phyloP scores from a whole-genome alignment of 2,329 filamentous ascomycete genomes.

The Macroventuria anomochaeta region DNA sequence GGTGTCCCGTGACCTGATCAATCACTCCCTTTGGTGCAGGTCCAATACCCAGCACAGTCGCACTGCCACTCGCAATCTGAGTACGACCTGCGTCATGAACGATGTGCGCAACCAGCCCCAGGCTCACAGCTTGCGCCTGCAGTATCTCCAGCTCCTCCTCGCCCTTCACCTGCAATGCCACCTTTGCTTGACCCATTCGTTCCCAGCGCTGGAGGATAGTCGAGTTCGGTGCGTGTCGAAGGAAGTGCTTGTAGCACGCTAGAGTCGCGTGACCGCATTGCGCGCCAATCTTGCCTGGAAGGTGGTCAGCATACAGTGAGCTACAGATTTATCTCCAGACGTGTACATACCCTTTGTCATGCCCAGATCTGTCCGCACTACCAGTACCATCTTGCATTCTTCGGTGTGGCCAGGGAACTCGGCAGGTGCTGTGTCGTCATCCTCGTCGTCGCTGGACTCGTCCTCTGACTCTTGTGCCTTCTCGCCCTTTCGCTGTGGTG shows the following conservation, averaged over 20 bases:
- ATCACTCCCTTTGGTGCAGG: constrained; percentile 83
- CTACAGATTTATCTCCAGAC: not conserved
- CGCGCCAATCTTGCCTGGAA: constrained; percentile 89
- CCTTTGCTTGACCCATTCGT: constrained; percentile 83
- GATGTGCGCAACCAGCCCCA: constrained; percentile 86
- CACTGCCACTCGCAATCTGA: constrained; percentile 91
- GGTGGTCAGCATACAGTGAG: not conserved
- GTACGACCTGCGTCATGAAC: constrained; percentile 96
- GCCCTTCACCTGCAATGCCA: constrained; percentile 86
- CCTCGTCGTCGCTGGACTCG: constrained; percentile 36
- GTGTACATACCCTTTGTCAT: constrained; percentile 86
- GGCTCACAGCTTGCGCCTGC: constrained; percentile 78
- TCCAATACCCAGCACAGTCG: constrained; percentile 82
- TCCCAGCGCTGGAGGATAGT: constrained; percentile 85
- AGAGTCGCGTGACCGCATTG: constrained; percentile 96
- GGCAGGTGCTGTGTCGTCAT: constrained; percentile 44
- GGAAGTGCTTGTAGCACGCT: constrained; percentile 90
- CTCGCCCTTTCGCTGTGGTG: constrained; percentile 20
- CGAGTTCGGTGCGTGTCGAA: constrained; percentile 61
- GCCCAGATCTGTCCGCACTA: constrained; percentile 90
- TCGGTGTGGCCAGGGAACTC: constrained; percentile 64
- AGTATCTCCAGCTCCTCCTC: constrained; percentile 80
- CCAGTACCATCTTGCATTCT: constrained; percentile 92
- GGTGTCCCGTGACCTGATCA: constrained; percentile 80
- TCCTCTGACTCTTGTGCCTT: constrained; percentile 36